These are phyloP conservation scores for Pisolithus sp. DNA, from an alignment of 768 basidiomycete species.

Conservation along the genomic window DNA sequence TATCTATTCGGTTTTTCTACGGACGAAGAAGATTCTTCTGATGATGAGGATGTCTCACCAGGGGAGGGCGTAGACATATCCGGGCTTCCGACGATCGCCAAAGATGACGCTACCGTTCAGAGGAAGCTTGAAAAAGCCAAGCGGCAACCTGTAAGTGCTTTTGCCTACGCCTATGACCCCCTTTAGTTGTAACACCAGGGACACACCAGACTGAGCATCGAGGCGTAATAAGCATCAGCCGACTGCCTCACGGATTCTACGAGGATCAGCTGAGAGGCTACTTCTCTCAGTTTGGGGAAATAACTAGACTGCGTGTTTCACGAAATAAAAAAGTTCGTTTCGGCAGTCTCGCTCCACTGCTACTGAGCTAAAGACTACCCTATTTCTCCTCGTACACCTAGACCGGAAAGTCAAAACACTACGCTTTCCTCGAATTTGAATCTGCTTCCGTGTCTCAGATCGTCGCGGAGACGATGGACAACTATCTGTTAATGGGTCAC, in stretches of 20 bases:
- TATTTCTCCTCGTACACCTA: constrained; percentile 23
- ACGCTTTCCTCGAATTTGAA: constrained; percentile 92
- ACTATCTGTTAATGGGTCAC: constrained; percentile 93
- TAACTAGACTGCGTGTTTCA: constrained; percentile 83
- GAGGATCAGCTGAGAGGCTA: constrained; percentile 91
- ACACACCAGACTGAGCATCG: constrained; percentile 49
- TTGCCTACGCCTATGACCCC: neutral
- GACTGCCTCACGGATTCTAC: constrained; percentile 95
- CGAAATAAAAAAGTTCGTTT: constrained; percentile 80
- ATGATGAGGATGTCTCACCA: constrained; percentile 65
- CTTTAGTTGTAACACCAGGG: neutral
- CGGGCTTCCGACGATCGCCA: constrained; percentile 79
- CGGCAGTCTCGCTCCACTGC: neutral
- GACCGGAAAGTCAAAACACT: constrained; percentile 96
- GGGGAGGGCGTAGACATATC: constrained; percentile 59
- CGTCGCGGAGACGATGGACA: constrained; percentile 98
- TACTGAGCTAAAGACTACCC: neutral
- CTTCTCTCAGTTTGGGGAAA: constrained; percentile 90
- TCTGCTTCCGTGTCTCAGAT: constrained; percentile 87
- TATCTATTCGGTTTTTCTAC: constrained; percentile 70
- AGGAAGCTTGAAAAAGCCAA: constrained; percentile 54
- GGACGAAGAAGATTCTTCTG: constrained; percentile 68
- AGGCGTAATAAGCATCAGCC: constrained; percentile 84
- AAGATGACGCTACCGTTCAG: constrained; percentile 79
- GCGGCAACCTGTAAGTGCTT: constrained; percentile 41